A percentile compares a stretch with the other conserved stretches of the same genome.
These are phyloP conservation scores for Didymella pinodella DNA, from an alignment of 2,329 filamentous ascomycete genomes.

Conservation along the genomic window DNA sequence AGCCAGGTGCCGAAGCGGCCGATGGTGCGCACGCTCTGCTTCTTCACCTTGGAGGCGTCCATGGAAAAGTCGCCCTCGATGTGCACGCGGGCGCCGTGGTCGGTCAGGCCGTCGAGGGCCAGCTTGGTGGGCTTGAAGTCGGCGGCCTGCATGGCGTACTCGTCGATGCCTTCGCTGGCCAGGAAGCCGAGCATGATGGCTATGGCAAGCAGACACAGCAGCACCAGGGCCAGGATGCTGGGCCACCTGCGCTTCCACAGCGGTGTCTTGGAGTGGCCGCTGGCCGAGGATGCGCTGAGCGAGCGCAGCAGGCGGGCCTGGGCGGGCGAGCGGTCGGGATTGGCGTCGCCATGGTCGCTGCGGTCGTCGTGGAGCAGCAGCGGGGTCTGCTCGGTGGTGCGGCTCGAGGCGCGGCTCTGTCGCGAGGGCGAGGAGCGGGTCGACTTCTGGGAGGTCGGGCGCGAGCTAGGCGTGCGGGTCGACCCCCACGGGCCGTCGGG, in stretches of 20 bases:
- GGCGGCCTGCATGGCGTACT: slow-evolving; percentile 84
- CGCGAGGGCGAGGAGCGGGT: slow-evolving; percentile 44
- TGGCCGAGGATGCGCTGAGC: slow-evolving; percentile 38
- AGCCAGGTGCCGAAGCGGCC: slow-evolving; percentile 83
- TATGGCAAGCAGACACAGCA: slow-evolving; percentile 70
- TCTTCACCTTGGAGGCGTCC: slow-evolving; percentile 77
- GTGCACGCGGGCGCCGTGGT: slow-evolving; percentile 77
- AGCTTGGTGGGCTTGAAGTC: slow-evolving; percentile 84
- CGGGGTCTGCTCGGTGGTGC: slow-evolving; percentile 52
- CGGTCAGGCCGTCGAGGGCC: slow-evolving; percentile 84
- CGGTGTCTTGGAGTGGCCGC: slow-evolving; percentile 31
- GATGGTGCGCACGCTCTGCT: slow-evolving; percentile 74
- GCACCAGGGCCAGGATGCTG: slow-evolving; percentile 74
- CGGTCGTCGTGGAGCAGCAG: slow-evolving; percentile 45
- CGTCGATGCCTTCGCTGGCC: slow-evolving; percentile 78
- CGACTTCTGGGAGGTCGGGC: slow-evolving; percentile 50
- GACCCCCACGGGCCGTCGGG: slow-evolving; percentile 49
- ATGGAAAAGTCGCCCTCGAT: slow-evolving; percentile 84
- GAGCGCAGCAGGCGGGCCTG: slow-evolving; percentile 49
- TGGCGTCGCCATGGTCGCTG: slow-evolving; percentile 32
- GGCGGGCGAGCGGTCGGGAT: slow-evolving; percentile 39
- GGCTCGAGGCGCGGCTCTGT: slow-evolving; percentile 42
- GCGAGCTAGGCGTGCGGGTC: slow-evolving; percentile 48
- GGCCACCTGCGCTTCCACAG: slow-evolving; percentile 70
- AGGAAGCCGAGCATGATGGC: slow-evolving; percentile 85